Conservation (phyloP, 2,329 filamentous ascomycete species). For the Aschersonia sp. region DNA sequence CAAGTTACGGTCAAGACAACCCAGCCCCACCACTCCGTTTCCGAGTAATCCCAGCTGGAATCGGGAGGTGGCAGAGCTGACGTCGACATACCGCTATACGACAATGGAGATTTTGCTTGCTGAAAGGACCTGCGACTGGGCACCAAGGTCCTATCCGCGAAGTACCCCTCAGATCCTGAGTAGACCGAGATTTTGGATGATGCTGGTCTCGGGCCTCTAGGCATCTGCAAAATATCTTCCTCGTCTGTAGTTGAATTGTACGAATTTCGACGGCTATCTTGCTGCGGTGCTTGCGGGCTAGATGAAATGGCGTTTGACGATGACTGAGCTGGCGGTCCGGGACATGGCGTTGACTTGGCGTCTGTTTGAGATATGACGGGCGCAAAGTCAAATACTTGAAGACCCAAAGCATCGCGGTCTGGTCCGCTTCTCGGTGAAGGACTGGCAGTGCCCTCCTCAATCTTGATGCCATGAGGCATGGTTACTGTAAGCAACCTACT, state of each 20-base stretch:
- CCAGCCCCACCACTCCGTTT: conserved; percentile 98
- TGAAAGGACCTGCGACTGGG: conserved; percentile 33
- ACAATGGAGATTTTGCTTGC: conserved; percentile 45
- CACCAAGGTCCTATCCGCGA: conserved; percentile 25
- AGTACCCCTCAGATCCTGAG: conserved; percentile 51
- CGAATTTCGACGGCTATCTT: conserved; percentile 16
- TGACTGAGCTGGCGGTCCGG: conserved; percentile 7
- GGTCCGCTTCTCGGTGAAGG: conserved; percentile 9
- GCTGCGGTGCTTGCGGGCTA: conserved; percentile 6
- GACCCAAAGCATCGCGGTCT: conserved; percentile 23
- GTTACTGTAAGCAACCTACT: conserved; percentile 29
- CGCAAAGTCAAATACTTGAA: conserved; percentile 31
- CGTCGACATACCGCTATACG: conserved; percentile 35
- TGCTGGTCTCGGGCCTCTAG: conserved; percentile 28
- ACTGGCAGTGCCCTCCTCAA: conserved; percentile 7
- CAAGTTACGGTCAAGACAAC: conserved; percentile 81
- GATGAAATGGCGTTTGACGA: conserved; percentile 6
- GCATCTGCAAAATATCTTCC: conserved; percentile 59
- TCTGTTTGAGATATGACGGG: conserved; percentile 32
- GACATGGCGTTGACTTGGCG: conserved; percentile 21
- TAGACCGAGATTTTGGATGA: conserved; percentile 29
- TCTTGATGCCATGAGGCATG: conserved; percentile 16
- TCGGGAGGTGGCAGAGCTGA: conserved; percentile 32
- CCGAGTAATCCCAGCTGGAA: conserved; percentile 71
- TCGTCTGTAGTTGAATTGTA: conserved; percentile 62